Evolutionary conservation across 345 rosid species (phyloP), one percentile per base, ranked within the genome.

Genomic region (Murraya koenigii): DNA sequence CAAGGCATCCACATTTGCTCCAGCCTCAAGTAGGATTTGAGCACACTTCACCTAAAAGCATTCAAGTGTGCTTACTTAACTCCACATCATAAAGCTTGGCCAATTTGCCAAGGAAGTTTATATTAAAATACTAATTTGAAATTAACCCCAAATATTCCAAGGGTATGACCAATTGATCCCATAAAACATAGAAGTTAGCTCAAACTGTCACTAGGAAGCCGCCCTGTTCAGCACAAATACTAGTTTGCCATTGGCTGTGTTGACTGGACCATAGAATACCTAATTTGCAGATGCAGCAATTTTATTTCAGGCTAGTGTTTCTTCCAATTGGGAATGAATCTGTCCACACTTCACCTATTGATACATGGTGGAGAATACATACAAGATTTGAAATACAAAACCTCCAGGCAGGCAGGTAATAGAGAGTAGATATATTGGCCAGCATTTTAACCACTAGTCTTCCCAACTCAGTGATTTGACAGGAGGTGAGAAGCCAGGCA

Each of bases 1-100:
- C 80, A 95, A 79, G 6, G 99, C 98, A 76, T 96, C 93, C 75
- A 96, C 97, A 65, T 77, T 81, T n/a, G 97, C 97, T 78, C 97
- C 98, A 55, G 90, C 94, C 81, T 96, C 97, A 30, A 96, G 84
- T 77, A 96, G 97, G 78, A 92, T 79, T 83, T 89, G 97, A 77
- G 98, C 93, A 80, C 97, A 94, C 83, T 89, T 89, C 70, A 87
- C 85, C 99, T 96, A 89, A 59, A 80, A 84, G 74, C 36, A 75
- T 25, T 52, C 77, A 72, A 78, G 58, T 25, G 35, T 6, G 75
- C 76, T 44, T 30, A 30, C 63, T 78, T 38, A 72, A 30, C 7
- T 35, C 33, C 58, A 54, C 9, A 19, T 22, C 20, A 20, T 38
- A 52, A 25, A 74, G 35, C 23, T 41, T 59, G 25, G 32, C 38